Conservation (phyloP, 257 asterid species). For the Penstemon newberryi region DNA sequence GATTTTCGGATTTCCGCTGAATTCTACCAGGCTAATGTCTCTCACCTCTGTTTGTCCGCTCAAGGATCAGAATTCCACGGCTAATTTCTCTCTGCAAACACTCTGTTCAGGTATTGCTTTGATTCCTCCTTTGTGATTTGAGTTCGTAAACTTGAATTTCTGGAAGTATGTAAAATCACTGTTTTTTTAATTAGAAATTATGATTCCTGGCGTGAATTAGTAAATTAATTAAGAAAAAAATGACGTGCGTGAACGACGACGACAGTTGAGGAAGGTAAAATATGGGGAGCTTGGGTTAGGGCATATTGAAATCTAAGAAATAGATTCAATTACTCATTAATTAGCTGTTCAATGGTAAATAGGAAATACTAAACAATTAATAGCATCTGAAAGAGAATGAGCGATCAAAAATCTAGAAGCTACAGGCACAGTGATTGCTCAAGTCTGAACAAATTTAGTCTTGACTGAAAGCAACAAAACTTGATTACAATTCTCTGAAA, state of each 20-base stretch:
- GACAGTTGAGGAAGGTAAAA: not conserved
- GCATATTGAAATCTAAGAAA: not conserved
- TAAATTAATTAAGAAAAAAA: not conserved
- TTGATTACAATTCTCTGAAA: too few species aligned
- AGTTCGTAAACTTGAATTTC: not conserved
- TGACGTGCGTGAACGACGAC: not conserved
- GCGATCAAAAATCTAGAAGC: too few species aligned
- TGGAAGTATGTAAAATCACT: too few species aligned
- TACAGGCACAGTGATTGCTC: too few species aligned
- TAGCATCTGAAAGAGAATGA: too few species aligned
- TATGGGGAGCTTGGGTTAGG: not conserved
- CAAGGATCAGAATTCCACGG: constrained; percentile 18
- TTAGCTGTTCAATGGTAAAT: not conserved
- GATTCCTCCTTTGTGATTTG: not conserved
- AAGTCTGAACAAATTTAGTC: too few species aligned
- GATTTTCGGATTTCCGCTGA: constrained; percentile 70
- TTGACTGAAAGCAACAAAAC: too few species aligned
- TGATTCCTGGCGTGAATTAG: too few species aligned
- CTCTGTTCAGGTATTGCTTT: constrained; percentile 60
- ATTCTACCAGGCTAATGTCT: constrained; percentile 47
- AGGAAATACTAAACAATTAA: too few species aligned
- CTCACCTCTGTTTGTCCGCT: constrained; percentile 57
- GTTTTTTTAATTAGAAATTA: too few species aligned
- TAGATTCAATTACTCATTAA: not conserved
- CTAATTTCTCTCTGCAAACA: constrained; percentile 40